These are phyloP conservation scores for Brassica nigra DNA, from an alignment of 345 rosid species.

Conservation along the genomic window DNA sequence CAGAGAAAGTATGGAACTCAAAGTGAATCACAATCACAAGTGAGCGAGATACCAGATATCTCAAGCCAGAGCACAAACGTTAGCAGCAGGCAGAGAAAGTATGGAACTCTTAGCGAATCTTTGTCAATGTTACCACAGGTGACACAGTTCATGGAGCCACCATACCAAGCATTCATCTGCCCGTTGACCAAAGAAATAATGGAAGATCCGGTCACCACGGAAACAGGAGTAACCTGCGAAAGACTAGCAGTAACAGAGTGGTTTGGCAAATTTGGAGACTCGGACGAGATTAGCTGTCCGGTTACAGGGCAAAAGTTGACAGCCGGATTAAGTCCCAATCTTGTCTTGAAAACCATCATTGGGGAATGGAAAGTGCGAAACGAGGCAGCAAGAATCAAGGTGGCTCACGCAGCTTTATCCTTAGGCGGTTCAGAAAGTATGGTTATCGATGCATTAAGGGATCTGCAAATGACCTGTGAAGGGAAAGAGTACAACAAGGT, in stretches of 20 bases:
- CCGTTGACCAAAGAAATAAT: conserved; percentile 77
- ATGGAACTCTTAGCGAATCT: conserved; percentile 40
- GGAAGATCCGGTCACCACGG: conserved; percentile 86
- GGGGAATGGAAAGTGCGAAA: conserved; percentile 84
- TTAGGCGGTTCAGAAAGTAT: conserved; percentile 67
- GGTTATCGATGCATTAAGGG: conserved; percentile 69
- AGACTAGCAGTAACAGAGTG: conserved; percentile 64
- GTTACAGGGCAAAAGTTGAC: conserved; percentile 52
- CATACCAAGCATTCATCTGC: conserved; percentile 77
- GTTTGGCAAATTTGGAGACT: conserved; percentile 51
- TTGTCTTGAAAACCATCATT: conserved; percentile 69
- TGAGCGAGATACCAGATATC: conserved; percentile 36
- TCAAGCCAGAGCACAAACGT: conserved; percentile 34
- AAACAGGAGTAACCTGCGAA: conserved; percentile 81
- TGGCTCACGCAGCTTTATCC: conserved; percentile 65
- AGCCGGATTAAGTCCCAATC: conserved; percentile 47
- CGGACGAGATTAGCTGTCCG: conserved; percentile 62
- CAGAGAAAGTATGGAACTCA: conserved; percentile 39
- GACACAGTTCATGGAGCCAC: conserved; percentile 67
- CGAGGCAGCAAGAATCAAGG: conserved; percentile 68
- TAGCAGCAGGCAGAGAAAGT: conserved; percentile 42
- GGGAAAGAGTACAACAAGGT: conserved; percentile 52
- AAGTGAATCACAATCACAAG: conserved; percentile 36
- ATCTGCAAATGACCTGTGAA: conserved; percentile 63
- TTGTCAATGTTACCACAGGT: conserved; percentile 46